phyloP scores from a whole-genome alignment of 306 rosid genomes.

The Begonia peltatifolia region DNA sequence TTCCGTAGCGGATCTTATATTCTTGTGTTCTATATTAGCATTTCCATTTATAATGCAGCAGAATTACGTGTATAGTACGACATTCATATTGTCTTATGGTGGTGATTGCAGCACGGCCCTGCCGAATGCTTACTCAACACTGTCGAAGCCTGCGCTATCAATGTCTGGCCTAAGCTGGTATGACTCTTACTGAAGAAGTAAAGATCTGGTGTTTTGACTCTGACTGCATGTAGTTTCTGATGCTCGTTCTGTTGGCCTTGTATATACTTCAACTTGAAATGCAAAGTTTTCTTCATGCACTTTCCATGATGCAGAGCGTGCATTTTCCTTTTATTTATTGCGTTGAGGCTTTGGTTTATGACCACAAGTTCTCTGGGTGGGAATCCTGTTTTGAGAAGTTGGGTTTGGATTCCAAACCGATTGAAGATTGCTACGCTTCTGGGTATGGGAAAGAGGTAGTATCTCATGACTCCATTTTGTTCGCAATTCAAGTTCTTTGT shows the following conservation, averaged over 20 bases:
- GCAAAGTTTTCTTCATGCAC: not conserved
- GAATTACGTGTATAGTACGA: too few species aligned
- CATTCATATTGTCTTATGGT: slow-evolving; percentile 1
- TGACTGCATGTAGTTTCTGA: too few species aligned
- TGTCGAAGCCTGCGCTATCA: slow-evolving; percentile 73
- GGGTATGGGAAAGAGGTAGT: slow-evolving; percentile 68
- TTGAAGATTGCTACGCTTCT: slow-evolving; percentile 42
- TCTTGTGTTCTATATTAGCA: too few species aligned
- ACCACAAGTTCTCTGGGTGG: slow-evolving; percentile 33
- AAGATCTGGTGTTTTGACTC: too few species aligned
- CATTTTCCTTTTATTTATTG: slow-evolving; percentile 75
- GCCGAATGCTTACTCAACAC: slow-evolving; percentile 74
- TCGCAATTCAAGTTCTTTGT: not conserved
- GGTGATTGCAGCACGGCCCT: slow-evolving; percentile 64
- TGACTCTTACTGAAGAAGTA: slow-evolving; percentile 2
- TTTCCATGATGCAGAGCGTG: slow-evolving; percentile 31
- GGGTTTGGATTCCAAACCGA: slow-evolving; percentile 43
- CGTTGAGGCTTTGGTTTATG: slow-evolving; percentile 34
- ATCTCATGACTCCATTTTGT: not conserved
- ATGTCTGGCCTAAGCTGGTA: slow-evolving; percentile 69
- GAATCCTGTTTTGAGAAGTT: slow-evolving; percentile 54
- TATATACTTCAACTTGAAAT: not conserved
- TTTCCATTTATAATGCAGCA: too few species aligned
- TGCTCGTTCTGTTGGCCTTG: too few species aligned
- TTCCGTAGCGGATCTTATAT: too few species aligned